Conservation (phyloP, 2,329 filamentous ascomycete genomes). For the Diaporthe aspalathi region DNA sequence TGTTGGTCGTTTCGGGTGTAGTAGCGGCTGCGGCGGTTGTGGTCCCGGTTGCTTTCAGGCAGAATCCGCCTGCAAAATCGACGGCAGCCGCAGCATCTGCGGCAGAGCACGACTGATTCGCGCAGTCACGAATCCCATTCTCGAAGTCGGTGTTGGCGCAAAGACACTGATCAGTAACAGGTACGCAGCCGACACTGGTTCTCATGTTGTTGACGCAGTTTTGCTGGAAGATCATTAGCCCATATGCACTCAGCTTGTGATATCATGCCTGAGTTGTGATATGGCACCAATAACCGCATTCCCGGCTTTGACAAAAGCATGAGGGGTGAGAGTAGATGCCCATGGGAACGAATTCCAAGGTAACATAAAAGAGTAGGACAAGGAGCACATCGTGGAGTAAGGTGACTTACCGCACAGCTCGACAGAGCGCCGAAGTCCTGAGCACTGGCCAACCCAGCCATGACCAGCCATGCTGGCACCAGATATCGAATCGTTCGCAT, state of each 20-base stretch:
- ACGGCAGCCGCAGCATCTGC: constrained; percentile 40
- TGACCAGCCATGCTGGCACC: constrained; percentile 33
- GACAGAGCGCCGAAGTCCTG: constrained; percentile 37
- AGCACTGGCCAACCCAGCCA: constrained; percentile 32
- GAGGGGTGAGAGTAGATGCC: not conserved
- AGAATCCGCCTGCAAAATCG: constrained; percentile 40
- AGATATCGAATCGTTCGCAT: constrained; percentile 34
- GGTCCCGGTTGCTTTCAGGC: constrained; percentile 35
- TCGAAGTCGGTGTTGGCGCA: constrained; percentile 42
- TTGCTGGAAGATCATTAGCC: constrained; percentile 22
- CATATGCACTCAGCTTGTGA: not conserved
- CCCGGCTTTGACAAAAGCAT: no score
- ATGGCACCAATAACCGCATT: not conserved
- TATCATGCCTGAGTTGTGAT: not conserved
- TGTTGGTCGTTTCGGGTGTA: constrained; percentile 15
- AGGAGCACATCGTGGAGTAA: not conserved
- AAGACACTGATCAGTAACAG: constrained; percentile 41
- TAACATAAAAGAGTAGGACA: not conserved
- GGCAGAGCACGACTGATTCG: constrained; percentile 39
- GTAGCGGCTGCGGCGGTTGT: constrained; percentile 18
- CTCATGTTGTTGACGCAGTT: constrained; percentile 31
- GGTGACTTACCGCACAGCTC: constrained; percentile 36
- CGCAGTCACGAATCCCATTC: constrained; percentile 42
- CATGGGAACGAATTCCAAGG: not conserved
- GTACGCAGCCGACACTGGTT: constrained; percentile 34